Conservation (phyloP, 768 basidiomycete species). For the Tricholoma flavovirens region DNA sequence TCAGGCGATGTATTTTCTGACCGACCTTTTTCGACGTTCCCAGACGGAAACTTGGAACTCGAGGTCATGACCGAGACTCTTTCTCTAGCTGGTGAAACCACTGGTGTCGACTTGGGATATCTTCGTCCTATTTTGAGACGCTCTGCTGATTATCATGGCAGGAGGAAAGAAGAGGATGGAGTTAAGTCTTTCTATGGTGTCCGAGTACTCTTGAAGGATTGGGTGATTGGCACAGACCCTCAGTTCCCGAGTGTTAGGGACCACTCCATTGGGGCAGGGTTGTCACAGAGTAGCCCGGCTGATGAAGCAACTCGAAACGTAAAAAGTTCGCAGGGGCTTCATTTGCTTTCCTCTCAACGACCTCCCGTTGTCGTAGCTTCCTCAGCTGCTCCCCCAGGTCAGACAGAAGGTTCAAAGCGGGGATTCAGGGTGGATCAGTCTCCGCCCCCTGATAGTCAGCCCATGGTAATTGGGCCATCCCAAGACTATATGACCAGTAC, state of each 20-base stretch:
- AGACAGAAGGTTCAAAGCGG: constrained; percentile 7
- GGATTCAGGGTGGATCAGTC: constrained; percentile 8
- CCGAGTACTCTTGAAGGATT: constrained; percentile 60
- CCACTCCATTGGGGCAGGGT: constrained; percentile 40
- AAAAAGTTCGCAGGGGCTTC: background rate
- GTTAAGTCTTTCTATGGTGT: constrained; percentile 43
- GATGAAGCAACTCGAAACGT: background rate
- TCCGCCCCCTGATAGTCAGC: constrained; percentile 8
- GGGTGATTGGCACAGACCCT: constrained; percentile 54
- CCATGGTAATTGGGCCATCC: background rate
- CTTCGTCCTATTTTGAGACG: constrained; percentile 42
- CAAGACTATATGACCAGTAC: constrained; percentile 52
- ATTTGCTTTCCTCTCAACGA: constrained; percentile 16
- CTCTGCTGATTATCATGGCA: constrained; percentile 15
- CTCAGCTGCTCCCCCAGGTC: constrained; percentile 16
- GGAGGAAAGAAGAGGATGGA: constrained; percentile 18
- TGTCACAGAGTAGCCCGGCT: background rate
- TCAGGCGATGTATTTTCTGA: constrained; percentile 53
- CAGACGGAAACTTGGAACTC: constrained; percentile 27
- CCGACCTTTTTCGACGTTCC: constrained; percentile 28
- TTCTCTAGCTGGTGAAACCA: constrained; percentile 49
- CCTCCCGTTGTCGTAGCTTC: constrained; percentile 37
- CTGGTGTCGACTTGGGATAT: constrained; percentile 57
- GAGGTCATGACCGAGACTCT: constrained; percentile 57
- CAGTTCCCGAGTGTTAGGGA: constrained; percentile 47